Percentiles rank a stretch among this genome's conserved stretches.
Evolutionary conservation across 2,329 filamentous ascomycete species (phyloP).

Genomic region (Lachnellula subtilissima): DNA sequence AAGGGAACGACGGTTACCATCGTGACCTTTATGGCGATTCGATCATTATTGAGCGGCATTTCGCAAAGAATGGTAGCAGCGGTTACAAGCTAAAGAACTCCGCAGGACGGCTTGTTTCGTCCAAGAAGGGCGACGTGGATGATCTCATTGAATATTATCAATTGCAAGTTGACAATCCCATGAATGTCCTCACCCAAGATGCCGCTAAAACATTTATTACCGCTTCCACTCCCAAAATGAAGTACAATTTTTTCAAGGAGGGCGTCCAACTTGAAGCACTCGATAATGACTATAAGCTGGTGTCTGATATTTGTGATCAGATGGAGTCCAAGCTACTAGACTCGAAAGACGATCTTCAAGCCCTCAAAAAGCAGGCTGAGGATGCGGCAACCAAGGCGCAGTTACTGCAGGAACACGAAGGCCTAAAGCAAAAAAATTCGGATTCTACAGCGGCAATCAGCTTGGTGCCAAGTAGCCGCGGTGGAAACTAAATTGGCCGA

Average conservation of each 20-base stretch:
- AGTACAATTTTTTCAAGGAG: constrained; percentile 95
- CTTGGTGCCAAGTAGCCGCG: constrained; percentile 83
- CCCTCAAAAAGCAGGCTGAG: constrained; percentile 53
- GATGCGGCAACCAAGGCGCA: constrained; percentile 61
- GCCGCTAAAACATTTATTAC: constrained; percentile 92
- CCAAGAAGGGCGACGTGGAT: constrained; percentile 80
- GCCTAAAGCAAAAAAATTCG: constrained; percentile 58
- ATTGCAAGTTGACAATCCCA: constrained; percentile 91
- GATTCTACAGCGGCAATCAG: constrained; percentile 53
- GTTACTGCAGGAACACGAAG: constrained; percentile 60
- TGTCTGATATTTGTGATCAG: constrained; percentile 72
- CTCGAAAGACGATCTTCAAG: constrained; percentile 58
- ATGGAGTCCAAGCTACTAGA: constrained; percentile 60
- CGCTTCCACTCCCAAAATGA: constrained; percentile 72
- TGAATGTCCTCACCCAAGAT: constrained; percentile 94
- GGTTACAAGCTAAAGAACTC: constrained; percentile 83
- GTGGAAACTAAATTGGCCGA: constrained; percentile 55
- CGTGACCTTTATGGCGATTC: constrained; percentile 75
- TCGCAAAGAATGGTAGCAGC: constrained; percentile 67
- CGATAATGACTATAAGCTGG: constrained; percentile 82
- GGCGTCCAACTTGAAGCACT: constrained; percentile 91
- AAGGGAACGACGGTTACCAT: constrained; percentile 78
- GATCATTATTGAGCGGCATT: constrained; percentile 88
- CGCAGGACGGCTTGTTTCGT: constrained; percentile 67
- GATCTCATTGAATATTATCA: constrained; percentile 92